phyloP scores from a whole-genome alignment of 805 yeast genomes.

The Starmerella cellae region DNA sequence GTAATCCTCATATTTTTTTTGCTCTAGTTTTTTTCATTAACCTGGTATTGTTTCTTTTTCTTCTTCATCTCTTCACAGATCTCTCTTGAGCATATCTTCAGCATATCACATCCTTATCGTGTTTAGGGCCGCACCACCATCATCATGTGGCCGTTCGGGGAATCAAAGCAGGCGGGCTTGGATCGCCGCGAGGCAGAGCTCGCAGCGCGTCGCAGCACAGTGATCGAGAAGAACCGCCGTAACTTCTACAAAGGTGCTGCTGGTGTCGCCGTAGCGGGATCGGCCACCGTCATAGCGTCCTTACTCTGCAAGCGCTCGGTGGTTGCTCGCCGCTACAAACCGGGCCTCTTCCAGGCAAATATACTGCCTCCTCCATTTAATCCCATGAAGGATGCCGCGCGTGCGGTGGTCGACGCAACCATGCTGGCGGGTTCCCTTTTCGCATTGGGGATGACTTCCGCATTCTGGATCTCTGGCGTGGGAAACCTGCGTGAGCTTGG shows the following conservation, averaged over 20 bases:
- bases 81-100: too few relatives aligned
- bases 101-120: too few relatives aligned
- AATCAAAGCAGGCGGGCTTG: neutral
- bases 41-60: too few relatives aligned
- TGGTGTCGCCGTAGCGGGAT: slow-evolving; percentile 57
- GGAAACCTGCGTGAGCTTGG: slow-evolving; percentile 14
- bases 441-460: slow-evolving; percentile 59
- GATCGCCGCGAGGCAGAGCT: slow-evolving; percentile 1
- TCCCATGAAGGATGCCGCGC: slow-evolving; percentile 68
- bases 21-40: too few relatives aligned
- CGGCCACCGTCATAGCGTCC: slow-evolving; percentile 56
- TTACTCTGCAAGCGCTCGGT: slow-evolving; percentile 67
- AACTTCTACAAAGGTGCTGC: slow-evolving; percentile 5
- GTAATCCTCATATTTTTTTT: too few relatives aligned
- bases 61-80: too few relatives aligned
- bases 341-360: slow-evolving; percentile 69
- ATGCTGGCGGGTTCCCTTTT: slow-evolving; percentile 57
- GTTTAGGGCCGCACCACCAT: too few relatives aligned
- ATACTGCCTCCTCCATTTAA: slow-evolving; percentile 76
- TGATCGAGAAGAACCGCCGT: slow-evolving; percentile 3
- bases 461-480: slow-evolving; percentile 70
- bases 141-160: slow-evolving; percentile 2
- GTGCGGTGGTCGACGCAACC: slow-evolving; percentile 74
- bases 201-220: neutral
- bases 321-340: slow-evolving; percentile 55